Evolutionary conservation across 2,329 filamentous ascomycete genomes (phyloP).

Genomic region (Penicillium sclerotiorum): DNA sequence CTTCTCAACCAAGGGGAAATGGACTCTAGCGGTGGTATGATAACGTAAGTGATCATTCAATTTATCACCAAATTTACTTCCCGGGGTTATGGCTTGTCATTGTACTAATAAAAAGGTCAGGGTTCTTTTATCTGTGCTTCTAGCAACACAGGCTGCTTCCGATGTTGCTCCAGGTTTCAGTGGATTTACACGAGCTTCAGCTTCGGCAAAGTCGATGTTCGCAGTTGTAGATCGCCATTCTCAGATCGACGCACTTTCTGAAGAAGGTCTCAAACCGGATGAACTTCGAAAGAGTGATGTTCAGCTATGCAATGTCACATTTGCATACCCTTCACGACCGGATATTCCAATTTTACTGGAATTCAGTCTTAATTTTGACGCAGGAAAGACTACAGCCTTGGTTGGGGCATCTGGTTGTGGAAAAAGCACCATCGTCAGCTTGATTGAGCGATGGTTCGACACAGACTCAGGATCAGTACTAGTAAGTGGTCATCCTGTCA

Average conservation of each 20-base stretch:
- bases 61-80: too few species aligned
- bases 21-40: neutral
- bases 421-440: constrained; percentile 81
- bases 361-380: constrained; percentile 58
- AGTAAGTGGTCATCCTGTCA: neutral
- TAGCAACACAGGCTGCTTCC: neutral
- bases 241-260: neutral
- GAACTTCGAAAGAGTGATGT: neutral
- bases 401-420: constrained; percentile 84
- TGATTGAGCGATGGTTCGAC: constrained; percentile 64
- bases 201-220: neutral
- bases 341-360: constrained; percentile 20
- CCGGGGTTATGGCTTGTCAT: neutral
- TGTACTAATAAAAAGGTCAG: neutral
- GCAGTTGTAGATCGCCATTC: neutral
- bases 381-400: constrained; percentile 78
- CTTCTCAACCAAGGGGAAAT: neutral
- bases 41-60: neutral
- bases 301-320: constrained; percentile 22
- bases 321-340: constrained; percentile 48
- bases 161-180: neutral
- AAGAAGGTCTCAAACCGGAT: neutral
- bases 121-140: neutral
- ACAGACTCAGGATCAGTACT: neutral
- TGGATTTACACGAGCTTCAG: neutral